Evolutionary conservation across 805 yeast species (phyloP).

Genomic region (Candida sphagnicola): DNA sequence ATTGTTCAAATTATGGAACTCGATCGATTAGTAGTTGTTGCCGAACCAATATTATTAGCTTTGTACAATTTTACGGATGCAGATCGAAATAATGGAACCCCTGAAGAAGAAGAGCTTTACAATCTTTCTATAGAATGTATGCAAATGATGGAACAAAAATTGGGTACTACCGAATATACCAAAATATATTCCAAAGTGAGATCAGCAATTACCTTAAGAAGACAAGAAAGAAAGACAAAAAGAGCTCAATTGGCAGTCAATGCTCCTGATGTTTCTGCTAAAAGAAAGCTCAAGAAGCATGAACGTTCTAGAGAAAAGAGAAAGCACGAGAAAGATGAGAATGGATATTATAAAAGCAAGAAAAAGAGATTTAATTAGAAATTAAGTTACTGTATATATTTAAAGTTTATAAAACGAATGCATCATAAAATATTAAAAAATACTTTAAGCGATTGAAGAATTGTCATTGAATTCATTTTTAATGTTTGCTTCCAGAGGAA

Average conservation of each 20-base stretch:
- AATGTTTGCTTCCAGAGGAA: neutral
- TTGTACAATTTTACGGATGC: slow-evolving; percentile 46
- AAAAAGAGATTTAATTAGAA: slow-evolving; percentile 34
- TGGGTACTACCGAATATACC: slow-evolving; percentile 72
- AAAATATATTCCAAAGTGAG: slow-evolving; percentile 60
- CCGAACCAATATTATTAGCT: slow-evolving; percentile 52
- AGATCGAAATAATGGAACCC: slow-evolving; percentile 33
- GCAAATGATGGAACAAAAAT: slow-evolving; percentile 57
- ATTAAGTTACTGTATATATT: slow-evolving; percentile 3
- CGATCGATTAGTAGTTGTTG: slow-evolving; percentile 36
- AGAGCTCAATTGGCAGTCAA: slow-evolving; percentile 71
- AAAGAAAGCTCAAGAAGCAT: slow-evolving; percentile 73
- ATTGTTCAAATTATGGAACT: slow-evolving; percentile 46
- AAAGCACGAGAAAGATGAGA: slow-evolving; percentile 68
- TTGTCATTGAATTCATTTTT: slow-evolving; percentile 1
- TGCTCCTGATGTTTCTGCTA: slow-evolving; percentile 81
- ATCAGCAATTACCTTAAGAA: slow-evolving; percentile 51
- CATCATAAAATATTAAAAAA: neutral
- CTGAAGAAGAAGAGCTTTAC: slow-evolving; percentile 49
- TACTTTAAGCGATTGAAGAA: neutral
- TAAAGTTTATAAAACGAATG: slow-evolving; percentile 1
- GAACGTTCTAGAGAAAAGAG: slow-evolving; percentile 73
- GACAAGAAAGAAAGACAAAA: slow-evolving; percentile 73
- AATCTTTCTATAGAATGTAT: slow-evolving; percentile 61
- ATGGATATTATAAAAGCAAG: slow-evolving; percentile 68